A percentile compares a stretch with the other conserved stretches of the same genome.
These are phyloP conservation scores for Pseudogymnoascus sp. DNA, from an alignment of 2,329 filamentous ascomycete genomes.

Conservation along the genomic window DNA sequence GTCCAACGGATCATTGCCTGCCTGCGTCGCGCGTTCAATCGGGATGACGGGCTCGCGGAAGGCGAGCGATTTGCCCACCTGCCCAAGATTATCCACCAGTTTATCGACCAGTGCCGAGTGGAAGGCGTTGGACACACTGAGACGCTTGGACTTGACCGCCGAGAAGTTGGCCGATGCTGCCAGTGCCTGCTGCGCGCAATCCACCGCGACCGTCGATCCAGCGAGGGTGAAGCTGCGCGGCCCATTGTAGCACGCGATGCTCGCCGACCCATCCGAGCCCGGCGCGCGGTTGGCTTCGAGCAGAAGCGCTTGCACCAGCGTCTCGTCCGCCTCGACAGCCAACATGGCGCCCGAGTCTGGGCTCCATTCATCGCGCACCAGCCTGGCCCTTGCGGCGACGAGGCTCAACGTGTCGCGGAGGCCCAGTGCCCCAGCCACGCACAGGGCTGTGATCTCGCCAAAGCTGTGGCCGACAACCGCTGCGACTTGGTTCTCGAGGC, in stretches of 20 bases:
- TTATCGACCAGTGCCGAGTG: slow-evolving; percentile 26
- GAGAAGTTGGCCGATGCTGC: too few relatives aligned
- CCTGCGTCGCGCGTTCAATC: slow-evolving; percentile 9
- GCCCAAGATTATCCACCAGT: slow-evolving; percentile 17
- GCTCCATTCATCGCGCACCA: slow-evolving; percentile 31
- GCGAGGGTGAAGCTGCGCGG: slow-evolving; percentile 27
- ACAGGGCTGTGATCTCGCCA: slow-evolving; percentile 33
- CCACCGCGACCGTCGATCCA: slow-evolving; percentile 19
- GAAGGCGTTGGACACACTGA: slow-evolving; percentile 26
- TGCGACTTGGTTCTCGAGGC: slow-evolving; percentile 3
- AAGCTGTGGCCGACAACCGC: slow-evolving; percentile 32
- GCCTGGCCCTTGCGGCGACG: slow-evolving; percentile 26
- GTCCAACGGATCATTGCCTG: slow-evolving; percentile 8
- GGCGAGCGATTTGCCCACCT: slow-evolving; percentile 18
- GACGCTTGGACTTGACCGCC: slow-evolving; percentile 14
- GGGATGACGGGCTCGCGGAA: slow-evolving; percentile 19
- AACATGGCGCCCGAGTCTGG: slow-evolving; percentile 32
- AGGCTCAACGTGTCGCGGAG: slow-evolving; percentile 29
- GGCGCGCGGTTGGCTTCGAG: background rate
- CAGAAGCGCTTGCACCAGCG: slow-evolving; percentile 12
- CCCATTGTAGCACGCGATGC: slow-evolving; percentile 32
- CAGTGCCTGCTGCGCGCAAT: too few relatives aligned
- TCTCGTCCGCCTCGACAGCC: slow-evolving; percentile 19
- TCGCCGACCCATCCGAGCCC: background rate
- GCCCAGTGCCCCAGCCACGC: slow-evolving; percentile 28